These are phyloP conservation scores for Citrus inodora DNA, from an alignment of 345 rosid genomes.

Conservation along the genomic window DNA sequence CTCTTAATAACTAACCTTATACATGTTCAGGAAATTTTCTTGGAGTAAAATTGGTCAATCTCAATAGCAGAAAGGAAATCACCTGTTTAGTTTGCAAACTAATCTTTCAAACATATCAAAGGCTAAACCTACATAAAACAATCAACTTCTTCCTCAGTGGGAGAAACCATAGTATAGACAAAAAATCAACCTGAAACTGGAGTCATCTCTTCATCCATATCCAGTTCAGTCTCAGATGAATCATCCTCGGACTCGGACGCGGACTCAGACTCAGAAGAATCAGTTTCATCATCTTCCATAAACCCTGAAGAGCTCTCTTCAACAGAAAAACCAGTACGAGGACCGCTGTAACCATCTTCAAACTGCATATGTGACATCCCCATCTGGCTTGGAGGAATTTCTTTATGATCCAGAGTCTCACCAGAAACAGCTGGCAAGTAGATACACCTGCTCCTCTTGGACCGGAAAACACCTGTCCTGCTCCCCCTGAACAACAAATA, in stretches of 20 bases:
- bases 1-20: not conserved
- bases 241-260: slow-evolving; percentile 48
- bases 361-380: slow-evolving; percentile 45
- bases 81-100: not conserved
- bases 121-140: not conserved
- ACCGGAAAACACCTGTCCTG: slow-evolving; percentile 41
- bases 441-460: slow-evolving; percentile 61
- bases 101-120: slow-evolving; percentile 5
- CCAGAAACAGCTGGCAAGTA: slow-evolving; percentile 47
- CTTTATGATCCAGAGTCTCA: slow-evolving; percentile 55
- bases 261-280: slow-evolving; percentile 49
- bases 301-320: slow-evolving; percentile 51
- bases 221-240: slow-evolving; percentile 84
- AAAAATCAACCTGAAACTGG: slow-evolving; percentile 48
- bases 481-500: slow-evolving; percentile 36
- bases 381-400: slow-evolving; percentile 37
- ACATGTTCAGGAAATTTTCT: not conserved
- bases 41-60: not conserved
- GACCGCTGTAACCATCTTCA: slow-evolving; percentile 36
- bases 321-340: slow-evolving; percentile 34
- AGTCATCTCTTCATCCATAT: slow-evolving; percentile 64
- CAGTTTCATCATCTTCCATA: slow-evolving; percentile 55
- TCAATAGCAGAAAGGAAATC: not conserved
- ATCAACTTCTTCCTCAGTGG: slow-evolving; percentile 1
- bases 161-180: slow-evolving; percentile 2